Conservation (phyloP, 2,329 filamentous ascomycete genomes). For the Neonectria hederae region DNA sequence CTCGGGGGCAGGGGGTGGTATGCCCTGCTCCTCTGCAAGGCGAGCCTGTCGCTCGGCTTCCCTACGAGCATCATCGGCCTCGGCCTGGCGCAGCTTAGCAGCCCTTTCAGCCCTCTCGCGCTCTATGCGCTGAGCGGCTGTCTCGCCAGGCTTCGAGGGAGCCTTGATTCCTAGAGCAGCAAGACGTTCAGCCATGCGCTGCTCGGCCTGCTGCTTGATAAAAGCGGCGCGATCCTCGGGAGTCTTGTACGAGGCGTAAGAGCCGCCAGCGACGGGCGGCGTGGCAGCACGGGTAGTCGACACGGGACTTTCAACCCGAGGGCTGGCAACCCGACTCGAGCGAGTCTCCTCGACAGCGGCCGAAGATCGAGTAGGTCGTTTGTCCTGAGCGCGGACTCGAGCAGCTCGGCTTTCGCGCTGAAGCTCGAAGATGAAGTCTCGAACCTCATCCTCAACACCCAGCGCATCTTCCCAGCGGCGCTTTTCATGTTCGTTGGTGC, state of each 20-base stretch:
- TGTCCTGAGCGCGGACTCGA: conserved; percentile 71
- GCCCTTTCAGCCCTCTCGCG: conserved; percentile 89
- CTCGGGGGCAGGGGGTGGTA: conserved; percentile 65
- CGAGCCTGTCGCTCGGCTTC: conserved; percentile 88
- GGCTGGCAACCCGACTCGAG: conserved; percentile 50
- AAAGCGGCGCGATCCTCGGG: conserved; percentile 94
- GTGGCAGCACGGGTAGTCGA: conserved; percentile 62
- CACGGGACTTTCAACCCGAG: conserved; percentile 63
- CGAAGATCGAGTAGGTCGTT: conserved; percentile 55
- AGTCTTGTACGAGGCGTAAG: conserved; percentile 86
- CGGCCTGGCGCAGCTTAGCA: conserved; percentile 86
- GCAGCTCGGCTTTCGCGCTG: conserved; percentile 85
- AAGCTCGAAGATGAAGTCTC: conserved; percentile 97
- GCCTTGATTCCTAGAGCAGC: conserved; percentile 92
- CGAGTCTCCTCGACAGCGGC: conserved; percentile 55
- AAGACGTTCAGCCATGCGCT: conserved; percentile 94
- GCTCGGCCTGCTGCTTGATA: conserved; percentile 96
- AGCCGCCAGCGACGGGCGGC: conserved; percentile 62
- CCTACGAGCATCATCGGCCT: conserved; percentile 90
- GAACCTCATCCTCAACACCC: conserved; percentile 95
- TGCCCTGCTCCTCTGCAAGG: conserved; percentile 79
- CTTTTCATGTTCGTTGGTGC: conserved; percentile 86
- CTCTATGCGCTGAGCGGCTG: conserved; percentile 83
- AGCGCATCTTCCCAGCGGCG: conserved; percentile 95
- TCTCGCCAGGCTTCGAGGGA: conserved; percentile 81